Conservation (phyloP, 768 basidiomycete genomes). For the Jaapia argillacea region DNA sequence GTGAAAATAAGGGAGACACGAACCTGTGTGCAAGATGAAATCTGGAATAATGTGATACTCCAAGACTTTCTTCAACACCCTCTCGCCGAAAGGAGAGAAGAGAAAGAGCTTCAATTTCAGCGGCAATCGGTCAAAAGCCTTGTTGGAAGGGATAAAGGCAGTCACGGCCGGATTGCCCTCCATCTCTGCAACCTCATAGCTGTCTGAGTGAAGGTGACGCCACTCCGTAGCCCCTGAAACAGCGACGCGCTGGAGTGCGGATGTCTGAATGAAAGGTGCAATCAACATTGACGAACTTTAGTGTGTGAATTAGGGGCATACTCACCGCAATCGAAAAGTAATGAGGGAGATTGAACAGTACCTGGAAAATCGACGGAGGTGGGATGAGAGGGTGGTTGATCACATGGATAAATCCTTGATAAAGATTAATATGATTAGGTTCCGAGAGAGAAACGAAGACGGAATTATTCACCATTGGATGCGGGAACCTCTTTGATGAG, state of each 20-base stretch:
- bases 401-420: slow-evolving; percentile 38
- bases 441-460: neutral
- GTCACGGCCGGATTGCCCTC: slow-evolving; percentile 37
- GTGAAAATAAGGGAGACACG: slow-evolving; percentile 9
- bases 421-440: neutral
- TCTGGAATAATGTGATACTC: slow-evolving; percentile 48
- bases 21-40: slow-evolving; percentile 39
- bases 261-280: slow-evolving; percentile 29
- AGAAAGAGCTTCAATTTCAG: slow-evolving; percentile 40
- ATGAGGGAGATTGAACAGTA: slow-evolving; percentile 30
- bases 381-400: slow-evolving; percentile 46
- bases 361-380: slow-evolving; percentile 40
- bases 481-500: slow-evolving; percentile 32
- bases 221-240: slow-evolving; percentile 37
- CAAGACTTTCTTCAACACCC: slow-evolving; percentile 40
- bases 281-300: neutral
- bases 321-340: slow-evolving; percentile 41
- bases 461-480: slow-evolving; percentile 34
- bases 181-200: slow-evolving; percentile 29
- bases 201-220: too few relatives aligned
- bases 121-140: slow-evolving; percentile 37
- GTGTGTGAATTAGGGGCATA: neutral
- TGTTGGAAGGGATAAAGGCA: slow-evolving; percentile 45
- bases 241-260: slow-evolving; percentile 41
- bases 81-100: slow-evolving; percentile 49